A percentile compares a stretch with the other conserved stretches of the same genome.
phyloP scores from a whole-genome alignment of 2,329 filamentous ascomycete genomes.

The Cladosporium sp. region DNA sequence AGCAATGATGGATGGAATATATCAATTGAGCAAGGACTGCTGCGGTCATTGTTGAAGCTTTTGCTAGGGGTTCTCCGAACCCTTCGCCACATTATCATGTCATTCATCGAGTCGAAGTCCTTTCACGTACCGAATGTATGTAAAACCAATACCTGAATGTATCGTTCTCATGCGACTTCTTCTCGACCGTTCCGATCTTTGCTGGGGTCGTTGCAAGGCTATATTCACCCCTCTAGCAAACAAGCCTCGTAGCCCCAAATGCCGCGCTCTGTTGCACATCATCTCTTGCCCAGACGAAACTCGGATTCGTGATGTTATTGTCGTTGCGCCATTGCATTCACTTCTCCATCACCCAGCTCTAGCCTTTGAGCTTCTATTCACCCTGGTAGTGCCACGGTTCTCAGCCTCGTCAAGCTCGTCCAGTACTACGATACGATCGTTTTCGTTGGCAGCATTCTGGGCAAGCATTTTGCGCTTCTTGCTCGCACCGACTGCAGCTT shows the following conservation, averaged over 20 bases:
- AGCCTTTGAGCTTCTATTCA: constrained; percentile 16
- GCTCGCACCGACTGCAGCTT: constrained; percentile 23
- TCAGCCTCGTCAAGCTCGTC: constrained; percentile 1
- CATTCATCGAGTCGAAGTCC: background rate
- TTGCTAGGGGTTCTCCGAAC: background rate
- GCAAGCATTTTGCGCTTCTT: constrained; percentile 19
- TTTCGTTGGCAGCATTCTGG: background rate
- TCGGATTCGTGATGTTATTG: background rate
- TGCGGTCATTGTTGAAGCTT: background rate
- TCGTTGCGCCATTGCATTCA: background rate
- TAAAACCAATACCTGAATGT: background rate
- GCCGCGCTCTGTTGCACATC: background rate
- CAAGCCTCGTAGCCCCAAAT: background rate
- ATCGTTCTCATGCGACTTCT: background rate
- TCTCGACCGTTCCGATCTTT: background rate
- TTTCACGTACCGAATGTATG: background rate
- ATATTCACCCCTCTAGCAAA: background rate
- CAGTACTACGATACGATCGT: constrained; percentile 9
- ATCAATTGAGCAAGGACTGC: background rate
- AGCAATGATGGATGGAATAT: background rate
- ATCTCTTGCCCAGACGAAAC: background rate
- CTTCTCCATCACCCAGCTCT: background rate
- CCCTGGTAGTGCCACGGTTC: constrained; percentile 10
- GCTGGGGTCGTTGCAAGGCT: background rate
- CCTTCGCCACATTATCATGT: background rate